A percentile compares a stretch with the other conserved stretches of the same genome.
Conservation (phyloP, 768 basidiomycete species). For the Collybiopsis luxurians region DNA sequence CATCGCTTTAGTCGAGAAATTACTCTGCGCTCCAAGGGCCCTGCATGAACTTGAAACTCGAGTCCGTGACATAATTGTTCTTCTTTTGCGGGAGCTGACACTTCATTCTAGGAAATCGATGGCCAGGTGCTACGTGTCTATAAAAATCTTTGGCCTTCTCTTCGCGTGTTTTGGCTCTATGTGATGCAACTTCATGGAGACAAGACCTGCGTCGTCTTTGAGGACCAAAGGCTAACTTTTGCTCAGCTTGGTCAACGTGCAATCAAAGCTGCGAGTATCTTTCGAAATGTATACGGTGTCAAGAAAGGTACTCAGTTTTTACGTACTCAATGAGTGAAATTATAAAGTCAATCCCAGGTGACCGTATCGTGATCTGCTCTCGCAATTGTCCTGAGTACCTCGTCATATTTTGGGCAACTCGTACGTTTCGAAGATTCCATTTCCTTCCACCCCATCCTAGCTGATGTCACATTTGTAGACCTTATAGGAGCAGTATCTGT, state of each 20-base stretch:
- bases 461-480: conserved; percentile 19
- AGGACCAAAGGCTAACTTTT: conserved; percentile 47
- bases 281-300: conserved; percentile 44
- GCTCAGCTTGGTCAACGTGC: conserved; percentile 42
- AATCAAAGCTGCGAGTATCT: conserved; percentile 39
- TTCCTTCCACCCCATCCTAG: neutral
- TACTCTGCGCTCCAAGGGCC: conserved; percentile 43
- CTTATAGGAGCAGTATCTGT: conserved; percentile 61
- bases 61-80: conserved; percentile 10
- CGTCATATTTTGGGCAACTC: conserved; percentile 60
- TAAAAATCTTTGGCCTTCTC: conserved; percentile 53
- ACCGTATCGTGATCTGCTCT: conserved; percentile 60
- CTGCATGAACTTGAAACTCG: conserved; percentile 47
- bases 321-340: neutral
- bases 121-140: conserved; percentile 51
- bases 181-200: conserved; percentile 36
- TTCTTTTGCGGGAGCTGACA: too few relatives aligned
- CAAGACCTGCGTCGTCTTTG: conserved; percentile 56
- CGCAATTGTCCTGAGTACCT: conserved; percentile 63
- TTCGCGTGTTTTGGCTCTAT: conserved; percentile 52
- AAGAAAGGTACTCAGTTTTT: conserved; percentile 43
- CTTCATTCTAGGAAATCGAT: conserved; percentile 29
- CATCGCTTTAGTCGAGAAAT: conserved; percentile 44
- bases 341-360: conserved; percentile 29
- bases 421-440: neutral